Base-by-base conservation (phyloP, 208 protist genomes). In the Wallacemonas rigidus region DNA sequence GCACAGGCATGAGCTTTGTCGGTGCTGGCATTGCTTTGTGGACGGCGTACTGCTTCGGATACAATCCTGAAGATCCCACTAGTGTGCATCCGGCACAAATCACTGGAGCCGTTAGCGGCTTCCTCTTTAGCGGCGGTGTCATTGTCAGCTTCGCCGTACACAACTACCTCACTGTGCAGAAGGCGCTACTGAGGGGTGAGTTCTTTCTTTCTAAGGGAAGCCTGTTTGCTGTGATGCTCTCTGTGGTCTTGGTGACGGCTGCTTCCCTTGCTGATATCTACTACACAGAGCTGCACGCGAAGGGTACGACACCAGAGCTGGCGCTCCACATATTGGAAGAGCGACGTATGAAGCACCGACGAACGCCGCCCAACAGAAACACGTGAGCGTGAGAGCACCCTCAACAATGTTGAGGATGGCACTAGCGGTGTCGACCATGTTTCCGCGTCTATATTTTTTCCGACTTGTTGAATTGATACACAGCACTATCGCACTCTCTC, bases 41-140 rank as follows among this genome's bases (percentile, higher is more conserved):
- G 70, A 74, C 70, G 2, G 70, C 70, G 15, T 74, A 74, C 70
- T 74, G 70, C 70, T 74, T 74, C 35, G 70, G 58, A 9, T 74
- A 68, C 58, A 63, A 74, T 39, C 58, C 70, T 17, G 45, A 62
- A 8, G 58, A 60, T 48, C 60, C 70, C 3, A 65, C 56, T 12
- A 68, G 58, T 17, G 60, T 74, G n/a, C 70, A 74, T 60, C 70
- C 70, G 15, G 39, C 41, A 14, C 58, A 55, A 14, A 44, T 74
- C 7, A 50, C 54, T 2, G 56, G 47, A 12, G 70, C 70, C 2
- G 58, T 74, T 35, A 47, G 41, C 4, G 70, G 70, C 2, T 74
- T 74, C 48, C 2, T 67, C 48, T 45, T 74, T 50, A 74, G 68
- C 48, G 70, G 70, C 36, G 47, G 48, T 26, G 7, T 68, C 17